Percentiles rank a stretch among this genome's conserved stretches.
Evolutionary conservation across 1,139 yeast genomes (phyloP).

Genomic region (Nakaseomyces uthaithaninus): DNA sequence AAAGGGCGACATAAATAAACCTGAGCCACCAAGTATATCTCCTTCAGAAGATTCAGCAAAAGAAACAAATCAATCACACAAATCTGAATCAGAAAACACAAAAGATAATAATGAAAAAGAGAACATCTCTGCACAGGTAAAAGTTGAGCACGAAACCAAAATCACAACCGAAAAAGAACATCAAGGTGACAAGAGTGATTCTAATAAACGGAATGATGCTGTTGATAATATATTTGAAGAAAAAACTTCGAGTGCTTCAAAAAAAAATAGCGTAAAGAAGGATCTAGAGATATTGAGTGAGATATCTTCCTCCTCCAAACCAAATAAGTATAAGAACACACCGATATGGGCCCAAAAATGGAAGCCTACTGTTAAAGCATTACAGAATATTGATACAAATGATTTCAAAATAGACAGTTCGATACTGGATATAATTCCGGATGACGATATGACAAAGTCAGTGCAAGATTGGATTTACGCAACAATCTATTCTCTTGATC

Average conservation of each 20-base stretch:
- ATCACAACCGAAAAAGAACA: too few relatives aligned
- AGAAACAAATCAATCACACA: too few relatives aligned
- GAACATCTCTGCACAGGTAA: too few relatives aligned
- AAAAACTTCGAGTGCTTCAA: slow-evolving; percentile 26
- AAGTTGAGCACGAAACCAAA: too few relatives aligned
- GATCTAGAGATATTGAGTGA: slow-evolving; percentile 28
- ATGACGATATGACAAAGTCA: slow-evolving; percentile 71
- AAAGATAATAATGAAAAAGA: too few relatives aligned
- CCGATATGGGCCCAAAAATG: slow-evolving; percentile 84
- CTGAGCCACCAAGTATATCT: too few relatives aligned
- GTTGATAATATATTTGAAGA: slow-evolving; percentile 29
- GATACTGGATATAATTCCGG: slow-evolving; percentile 67
- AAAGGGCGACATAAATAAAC: too few relatives aligned
- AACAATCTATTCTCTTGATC: slow-evolving; percentile 55
- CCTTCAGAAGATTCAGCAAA: too few relatives aligned
- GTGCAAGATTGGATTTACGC: slow-evolving; percentile 89
- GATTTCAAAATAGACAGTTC: slow-evolving; percentile 36
- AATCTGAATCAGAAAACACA: too few relatives aligned
- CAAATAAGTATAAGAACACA: slow-evolving; percentile 54
- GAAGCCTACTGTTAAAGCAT: slow-evolving; percentile 40
- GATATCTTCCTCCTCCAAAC: slow-evolving; percentile 38
- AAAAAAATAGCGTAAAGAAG: slow-evolving; percentile 29
- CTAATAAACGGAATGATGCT: too few relatives aligned
- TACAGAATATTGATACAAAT: slow-evolving; percentile 27
- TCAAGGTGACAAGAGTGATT: too few relatives aligned